These are phyloP conservation scores for Datura wrightii DNA, from an alignment of 257 asterid species.

Conservation along the genomic window DNA sequence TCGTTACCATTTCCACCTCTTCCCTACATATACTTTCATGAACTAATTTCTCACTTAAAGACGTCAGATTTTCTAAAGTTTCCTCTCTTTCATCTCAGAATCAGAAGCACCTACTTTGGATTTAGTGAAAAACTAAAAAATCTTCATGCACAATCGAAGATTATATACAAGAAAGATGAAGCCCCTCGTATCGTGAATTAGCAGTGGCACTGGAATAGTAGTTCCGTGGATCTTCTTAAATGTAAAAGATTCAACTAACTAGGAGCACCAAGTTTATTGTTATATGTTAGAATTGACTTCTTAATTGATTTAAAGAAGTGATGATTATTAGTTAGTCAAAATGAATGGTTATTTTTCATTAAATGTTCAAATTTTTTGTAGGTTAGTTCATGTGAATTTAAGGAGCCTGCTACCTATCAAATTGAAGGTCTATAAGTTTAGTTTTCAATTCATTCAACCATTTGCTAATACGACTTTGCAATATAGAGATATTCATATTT, in stretches of 20 bases:
- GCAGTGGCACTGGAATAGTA: conserved; percentile 37
- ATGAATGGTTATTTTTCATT: no score
- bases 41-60: conserved; percentile 11
- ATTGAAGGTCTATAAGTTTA: no score
- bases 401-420: no score
- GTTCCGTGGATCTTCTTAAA: conserved; percentile 37
- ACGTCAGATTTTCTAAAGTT: background rate
- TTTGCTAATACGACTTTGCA: no score
- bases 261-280: conserved; percentile 13
- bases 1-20: conserved; percentile 58
- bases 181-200: conserved; percentile 43
- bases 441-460: no score
- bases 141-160: conserved; percentile 39
- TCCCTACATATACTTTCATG: conserved; percentile 43
- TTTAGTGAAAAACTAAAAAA: conserved; percentile 33
- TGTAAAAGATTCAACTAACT: conserved; percentile 42
- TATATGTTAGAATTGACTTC: no score
- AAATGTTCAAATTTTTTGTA: no score
- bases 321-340: no score
- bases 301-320: no score
- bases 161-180: conserved; percentile 39
- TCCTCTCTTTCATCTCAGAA: background rate
- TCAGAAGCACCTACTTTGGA: background rate
- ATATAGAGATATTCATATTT: no score
- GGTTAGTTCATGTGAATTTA: no score